These are phyloP conservation scores for Aspergillus olivimuriae DNA, from an alignment of 495 filamentous ascomycete genomes.

Conservation along the genomic window DNA sequence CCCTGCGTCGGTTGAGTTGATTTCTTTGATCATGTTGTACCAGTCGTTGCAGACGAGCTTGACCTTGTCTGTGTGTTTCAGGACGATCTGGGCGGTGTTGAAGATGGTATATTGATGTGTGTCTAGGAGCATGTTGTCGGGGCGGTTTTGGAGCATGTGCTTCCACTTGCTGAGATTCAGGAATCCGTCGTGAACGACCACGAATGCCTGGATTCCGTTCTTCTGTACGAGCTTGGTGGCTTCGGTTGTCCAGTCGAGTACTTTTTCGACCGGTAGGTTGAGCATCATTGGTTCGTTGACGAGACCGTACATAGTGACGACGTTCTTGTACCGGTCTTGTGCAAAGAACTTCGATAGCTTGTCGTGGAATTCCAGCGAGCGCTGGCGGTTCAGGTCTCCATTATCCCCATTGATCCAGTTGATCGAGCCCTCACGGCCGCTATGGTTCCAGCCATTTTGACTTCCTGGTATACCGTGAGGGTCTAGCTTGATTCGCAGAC, in stretches of 20 bases:
- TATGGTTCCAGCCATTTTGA: constrained; percentile 90
- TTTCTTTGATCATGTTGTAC: constrained; percentile 66
- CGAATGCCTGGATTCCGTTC: constrained; percentile 59
- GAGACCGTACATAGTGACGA: constrained; percentile 78
- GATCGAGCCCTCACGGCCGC: constrained; percentile 64
- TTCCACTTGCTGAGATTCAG: constrained; percentile 76
- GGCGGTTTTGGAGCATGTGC: constrained; percentile 50
- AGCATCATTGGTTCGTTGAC: constrained; percentile 86
- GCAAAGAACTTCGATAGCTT: constrained; percentile 78
- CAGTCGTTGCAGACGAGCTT: constrained; percentile 81
- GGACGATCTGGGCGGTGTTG: constrained; percentile 66
- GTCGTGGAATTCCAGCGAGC: constrained; percentile 76
- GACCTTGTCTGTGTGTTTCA: constrained; percentile 69
- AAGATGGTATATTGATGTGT: constrained; percentile 94
- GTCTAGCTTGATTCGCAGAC: constrained; percentile 90
- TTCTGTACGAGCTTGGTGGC: constrained; percentile 59
- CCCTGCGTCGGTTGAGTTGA: constrained; percentile 67
- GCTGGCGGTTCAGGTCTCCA: constrained; percentile 55
- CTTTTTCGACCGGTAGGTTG: constrained; percentile 45
- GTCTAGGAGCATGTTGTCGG: constrained; percentile 63
- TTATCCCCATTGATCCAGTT: constrained; percentile 75
- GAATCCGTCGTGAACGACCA: constrained; percentile 82
- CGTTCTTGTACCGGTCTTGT: constrained; percentile 76
- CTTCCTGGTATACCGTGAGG: constrained; percentile 79
- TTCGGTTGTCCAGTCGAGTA: constrained; percentile 63